phyloP scores from a whole-genome alignment of 2,329 filamentous ascomycete genomes.

The Septoria petroselini region DNA sequence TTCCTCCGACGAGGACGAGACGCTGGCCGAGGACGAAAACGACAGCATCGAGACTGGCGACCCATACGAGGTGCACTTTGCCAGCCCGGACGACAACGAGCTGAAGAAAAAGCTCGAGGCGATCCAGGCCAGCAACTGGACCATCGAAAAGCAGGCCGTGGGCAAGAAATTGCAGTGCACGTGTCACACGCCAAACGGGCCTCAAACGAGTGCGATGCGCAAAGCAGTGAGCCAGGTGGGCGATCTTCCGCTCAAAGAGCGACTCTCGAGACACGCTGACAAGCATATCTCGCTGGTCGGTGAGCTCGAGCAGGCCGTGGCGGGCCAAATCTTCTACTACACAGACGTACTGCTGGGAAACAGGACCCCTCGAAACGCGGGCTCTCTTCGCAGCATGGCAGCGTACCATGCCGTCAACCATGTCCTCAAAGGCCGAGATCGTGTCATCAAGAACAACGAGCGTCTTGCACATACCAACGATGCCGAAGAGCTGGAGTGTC shows the following conservation, averaged over 20 bases:
- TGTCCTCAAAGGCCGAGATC: constrained; percentile 86
- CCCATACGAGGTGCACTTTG: constrained; percentile 80
- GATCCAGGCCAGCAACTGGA: constrained; percentile 51
- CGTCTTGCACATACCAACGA: constrained; percentile 62
- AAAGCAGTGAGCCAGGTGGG: not conserved
- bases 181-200: constrained; percentile 22
- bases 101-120: constrained; percentile 53
- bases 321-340: constrained; percentile 75
- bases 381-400: constrained; percentile 65
- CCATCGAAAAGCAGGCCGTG: constrained; percentile 27
- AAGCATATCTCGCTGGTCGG: constrained; percentile 57
- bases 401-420: constrained; percentile 89
- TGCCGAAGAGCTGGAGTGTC: constrained; percentile 62
- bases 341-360: constrained; percentile 74
- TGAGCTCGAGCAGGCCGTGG: constrained; percentile 61
- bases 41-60: constrained; percentile 41
- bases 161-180: constrained; percentile 20
- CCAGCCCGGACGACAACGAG: constrained; percentile 60
- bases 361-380: constrained; percentile 66
- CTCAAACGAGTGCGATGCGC: constrained; percentile 10
- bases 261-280: constrained; percentile 56
- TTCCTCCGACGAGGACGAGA: constrained; percentile 15
- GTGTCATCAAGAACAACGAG: constrained; percentile 87
- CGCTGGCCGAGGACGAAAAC: constrained; percentile 21
- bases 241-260: constrained; percentile 59